Evolutionary conservation across 1,284 basidiomycete species (phyloP), one percentile per base, ranked within the genome.

Genomic region (Stereum hirsutum): DNA sequence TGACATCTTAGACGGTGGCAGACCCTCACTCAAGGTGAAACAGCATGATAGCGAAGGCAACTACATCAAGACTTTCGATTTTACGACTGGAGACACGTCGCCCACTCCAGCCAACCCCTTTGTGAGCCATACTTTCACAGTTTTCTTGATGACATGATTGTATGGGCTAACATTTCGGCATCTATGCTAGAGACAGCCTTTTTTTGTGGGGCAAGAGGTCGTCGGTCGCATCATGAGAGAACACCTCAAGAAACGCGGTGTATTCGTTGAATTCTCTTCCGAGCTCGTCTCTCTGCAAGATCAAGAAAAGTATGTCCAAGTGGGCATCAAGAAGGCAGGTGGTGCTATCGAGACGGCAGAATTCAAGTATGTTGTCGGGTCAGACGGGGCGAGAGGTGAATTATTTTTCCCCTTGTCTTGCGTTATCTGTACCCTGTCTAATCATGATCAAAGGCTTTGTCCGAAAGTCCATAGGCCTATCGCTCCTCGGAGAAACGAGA

Each of bases 381-480:
- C 64, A 0, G 65, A 69, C 48, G 66, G 66, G 11, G 65, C 58
- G 5, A 54, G 51, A 54, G 59, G 65, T 65, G 32, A 6, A 46
- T 31, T 31, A 19, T 19, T 31, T 14, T 15, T n/a, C 20, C 10
- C 12, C 33, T 10, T n/a, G n/a, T n/a, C n/a, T n/a, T n/a, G n/a
- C n/a, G n/a, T n/a, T n/a, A n/a, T n/a, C n/a, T n/a, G n/a, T 31
- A 15, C 10, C 6, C 11, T 14, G 12, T 12, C 11, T 21, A 27
- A 6, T 32, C 14, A 15, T 7, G 34, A n/a, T n/a, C n/a, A n/a
- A 20, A 46, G 34, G 33, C 6, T 21, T 36, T 12, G 30, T 38
- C 30, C 15, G 23, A 20, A 36, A 45, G 15, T 26, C 21, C 2
- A 5, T 41, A 4, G 27, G 14, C 4, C 15, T 49, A 11, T 25